These are phyloP conservation scores for Emericellopsis cladophorae DNA, from an alignment of 2,329 filamentous ascomycete genomes.

Conservation along the genomic window DNA sequence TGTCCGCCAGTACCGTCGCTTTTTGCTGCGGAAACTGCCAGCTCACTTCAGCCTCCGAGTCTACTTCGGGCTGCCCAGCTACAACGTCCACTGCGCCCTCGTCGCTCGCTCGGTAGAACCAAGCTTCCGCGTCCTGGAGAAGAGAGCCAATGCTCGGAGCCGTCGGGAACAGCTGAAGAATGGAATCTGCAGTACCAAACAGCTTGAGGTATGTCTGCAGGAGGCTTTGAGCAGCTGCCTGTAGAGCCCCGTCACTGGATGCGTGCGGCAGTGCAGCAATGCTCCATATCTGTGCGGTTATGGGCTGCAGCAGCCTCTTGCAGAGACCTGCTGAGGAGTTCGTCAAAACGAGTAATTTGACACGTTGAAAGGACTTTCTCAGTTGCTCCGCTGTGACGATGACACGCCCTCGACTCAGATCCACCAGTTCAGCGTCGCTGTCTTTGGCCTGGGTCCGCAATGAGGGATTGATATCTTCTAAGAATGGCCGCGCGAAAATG, in stretches of 20 bases:
- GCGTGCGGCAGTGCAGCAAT: constrained; percentile 37
- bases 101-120: constrained; percentile 36
- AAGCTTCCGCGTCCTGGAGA: constrained; percentile 20
- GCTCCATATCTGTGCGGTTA: constrained; percentile 52
- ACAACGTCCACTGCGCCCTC: constrained; percentile 40
- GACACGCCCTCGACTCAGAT: constrained; percentile 27
- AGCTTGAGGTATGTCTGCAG: constrained; percentile 46
- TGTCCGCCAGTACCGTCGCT: constrained; percentile 30
- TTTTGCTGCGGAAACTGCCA: constrained; percentile 33
- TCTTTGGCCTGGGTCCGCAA: constrained; percentile 7
- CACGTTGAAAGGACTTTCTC: constrained; percentile 35
- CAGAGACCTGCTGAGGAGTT: constrained; percentile 56
- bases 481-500: constrained; percentile 44
- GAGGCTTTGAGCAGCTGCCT: constrained; percentile 32
- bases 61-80: constrained; percentile 8
- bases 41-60: constrained; percentile 17
- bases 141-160: constrained; percentile 41
- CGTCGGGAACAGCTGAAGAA: constrained; percentile 36
- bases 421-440: constrained; percentile 25
- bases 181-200: constrained; percentile 34
- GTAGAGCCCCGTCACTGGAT: constrained; percentile 21
- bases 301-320: constrained; percentile 43
- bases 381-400: constrained; percentile 36
- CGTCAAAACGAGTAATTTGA: constrained; percentile 44
- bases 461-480: constrained; percentile 36